Base-by-base conservation (phyloP, 2,329 filamentous ascomycete genomes). In the Fusarium succisae region DNA sequence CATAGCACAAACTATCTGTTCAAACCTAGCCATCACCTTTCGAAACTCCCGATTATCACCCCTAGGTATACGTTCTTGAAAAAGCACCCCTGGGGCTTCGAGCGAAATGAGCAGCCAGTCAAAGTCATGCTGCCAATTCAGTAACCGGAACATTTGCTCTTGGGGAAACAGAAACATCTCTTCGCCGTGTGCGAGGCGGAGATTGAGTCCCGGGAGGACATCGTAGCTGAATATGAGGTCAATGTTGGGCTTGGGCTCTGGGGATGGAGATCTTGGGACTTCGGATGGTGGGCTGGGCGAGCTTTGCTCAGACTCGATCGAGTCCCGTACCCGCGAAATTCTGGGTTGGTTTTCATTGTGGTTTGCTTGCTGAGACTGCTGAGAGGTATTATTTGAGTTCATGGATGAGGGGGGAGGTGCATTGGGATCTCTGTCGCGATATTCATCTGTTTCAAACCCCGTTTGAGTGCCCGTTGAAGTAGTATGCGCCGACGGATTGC, bases 151-250 rank as follows among this genome's bases (percentile, higher is more conserved):
- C 3, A 73, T 6, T 8, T 15, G 20, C 28, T 39, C 24, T 1
- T 58, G 47, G 11, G 66, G 44, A 22, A 53, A 50, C 5, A 13
- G 8, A 13, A 70, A 73, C 1, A 73, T 51, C 26, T 66, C 3
- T 5, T 12, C 22, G 4, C 3, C 20, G 8, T 43, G 22, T 1
- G 5, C 0, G 6, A 59, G 43, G 7, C 2, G 47, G 4, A 37
- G 0, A 22, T 73, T 73, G 1, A 13, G 0, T 4, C 70, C 70
- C 0, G 70, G 70, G 24, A 57, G 28, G 6, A 32, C n/a, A 10
- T 73, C 59, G 3, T 70, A 60, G 20, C 59, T 73, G 14, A 66
- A 20, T 20, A 58, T 26, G 5, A 72, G 7, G 1, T 50, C 18
- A 30, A 70, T 30, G 18, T 18, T 51, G 26, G 45, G 35, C 0